Percentiles rank a stretch among this genome's conserved stretches.
Evolutionary conservation across 768 basidiomycete species (phyloP).

Genomic region (Tylopilus plumbeoviolaceoides): DNA sequence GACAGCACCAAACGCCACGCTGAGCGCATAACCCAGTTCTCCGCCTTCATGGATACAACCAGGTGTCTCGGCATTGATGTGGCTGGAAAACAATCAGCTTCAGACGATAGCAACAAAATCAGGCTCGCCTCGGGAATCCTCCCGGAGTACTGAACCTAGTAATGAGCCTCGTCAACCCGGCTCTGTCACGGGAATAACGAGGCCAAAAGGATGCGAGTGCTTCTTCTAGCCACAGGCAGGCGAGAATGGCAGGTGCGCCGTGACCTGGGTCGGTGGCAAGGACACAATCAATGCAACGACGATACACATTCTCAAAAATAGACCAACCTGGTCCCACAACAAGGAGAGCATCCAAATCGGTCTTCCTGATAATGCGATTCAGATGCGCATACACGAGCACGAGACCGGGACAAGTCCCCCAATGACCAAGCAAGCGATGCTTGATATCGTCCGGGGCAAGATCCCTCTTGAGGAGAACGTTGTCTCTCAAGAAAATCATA

Average conservation of each 20-base stretch:
- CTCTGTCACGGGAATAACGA: slow-evolving; percentile 49
- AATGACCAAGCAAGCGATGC: slow-evolving; percentile 74
- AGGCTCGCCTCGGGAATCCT: slow-evolving; percentile 69
- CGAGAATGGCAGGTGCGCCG: slow-evolving; percentile 84
- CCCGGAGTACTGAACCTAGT: slow-evolving; percentile 75
- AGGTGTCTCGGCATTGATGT: slow-evolving; percentile 81
- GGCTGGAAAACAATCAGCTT: slow-evolving; percentile 34
- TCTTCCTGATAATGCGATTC: slow-evolving; percentile 58
- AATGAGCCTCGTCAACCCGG: slow-evolving; percentile 65
- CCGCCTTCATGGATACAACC: slow-evolving; percentile 91
- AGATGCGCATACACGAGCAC: slow-evolving; percentile 69
- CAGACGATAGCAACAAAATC: not conserved
- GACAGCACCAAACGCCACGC: slow-evolving; percentile 81
- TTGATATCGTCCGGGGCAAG: slow-evolving; percentile 72
- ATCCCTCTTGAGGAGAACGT: slow-evolving; percentile 60
- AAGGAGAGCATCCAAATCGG: slow-evolving; percentile 60
- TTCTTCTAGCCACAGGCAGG: slow-evolving; percentile 83
- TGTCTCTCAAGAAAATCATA: slow-evolving; percentile 80
- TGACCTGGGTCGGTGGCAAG: slow-evolving; percentile 43
- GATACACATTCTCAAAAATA: not conserved
- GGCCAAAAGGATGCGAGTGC: slow-evolving; percentile 58
- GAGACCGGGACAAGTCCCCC: slow-evolving; percentile 82
- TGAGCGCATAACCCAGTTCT: slow-evolving; percentile 85
- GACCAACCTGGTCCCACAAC: slow-evolving; percentile 71
- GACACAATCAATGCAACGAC: no score